Percentiles rank a stretch among this genome's conserved stretches.
These are phyloP conservation scores for Aquilaria malaccensis DNA, from an alignment of 345 rosid species.

Conservation along the genomic window DNA sequence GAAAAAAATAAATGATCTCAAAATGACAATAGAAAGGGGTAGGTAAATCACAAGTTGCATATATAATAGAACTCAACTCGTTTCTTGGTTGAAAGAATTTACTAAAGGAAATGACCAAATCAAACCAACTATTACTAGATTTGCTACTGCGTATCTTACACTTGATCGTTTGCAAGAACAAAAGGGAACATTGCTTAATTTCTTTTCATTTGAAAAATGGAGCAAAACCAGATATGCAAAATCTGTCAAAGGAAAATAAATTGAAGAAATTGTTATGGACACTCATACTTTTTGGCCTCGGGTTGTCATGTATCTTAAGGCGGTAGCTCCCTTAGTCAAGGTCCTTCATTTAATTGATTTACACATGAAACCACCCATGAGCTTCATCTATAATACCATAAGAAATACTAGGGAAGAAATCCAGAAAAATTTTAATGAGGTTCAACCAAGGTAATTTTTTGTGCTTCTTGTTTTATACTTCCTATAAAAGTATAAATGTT, in stretches of 20 bases:
- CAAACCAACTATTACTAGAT: neutral
- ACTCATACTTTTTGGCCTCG: neutral
- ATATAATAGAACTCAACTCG: neutral
- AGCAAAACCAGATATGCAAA: neutral
- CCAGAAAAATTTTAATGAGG: too few relatives aligned
- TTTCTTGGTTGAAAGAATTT: neutral
- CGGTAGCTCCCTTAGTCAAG: neutral
- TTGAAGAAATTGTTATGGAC: neutral
- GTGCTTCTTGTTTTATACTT: too few relatives aligned
- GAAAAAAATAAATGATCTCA: neutral
- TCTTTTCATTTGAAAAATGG: neutral
- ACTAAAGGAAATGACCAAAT: neutral
- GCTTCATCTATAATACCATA: too few relatives aligned
- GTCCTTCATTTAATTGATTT: neutral
- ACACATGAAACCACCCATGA: too few relatives aligned
- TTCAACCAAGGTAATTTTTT: too few relatives aligned
- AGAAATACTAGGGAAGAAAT: too few relatives aligned
- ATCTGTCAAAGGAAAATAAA: neutral
- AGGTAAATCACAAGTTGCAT: neutral
- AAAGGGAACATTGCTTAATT: neutral
- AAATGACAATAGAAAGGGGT: neutral
- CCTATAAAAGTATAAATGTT: too few relatives aligned
- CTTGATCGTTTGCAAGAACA: too few relatives aligned
- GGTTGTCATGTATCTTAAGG: neutral
- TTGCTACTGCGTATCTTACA: too few relatives aligned